Conservation (phyloP, 164 flowering plant genomes). For the Chimonanthus salicifolius region DNA sequence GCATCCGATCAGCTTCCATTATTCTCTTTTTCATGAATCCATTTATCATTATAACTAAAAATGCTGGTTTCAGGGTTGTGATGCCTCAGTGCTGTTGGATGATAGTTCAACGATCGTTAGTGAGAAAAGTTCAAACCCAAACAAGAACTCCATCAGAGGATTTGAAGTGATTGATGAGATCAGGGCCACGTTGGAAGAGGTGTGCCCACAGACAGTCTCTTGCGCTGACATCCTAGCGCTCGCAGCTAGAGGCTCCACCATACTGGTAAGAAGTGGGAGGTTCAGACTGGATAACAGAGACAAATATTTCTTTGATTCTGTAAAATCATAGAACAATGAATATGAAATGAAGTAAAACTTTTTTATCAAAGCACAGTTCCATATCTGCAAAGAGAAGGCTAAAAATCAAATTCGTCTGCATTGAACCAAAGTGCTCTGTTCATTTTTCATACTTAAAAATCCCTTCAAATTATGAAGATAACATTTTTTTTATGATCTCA, state of each 20-base stretch:
- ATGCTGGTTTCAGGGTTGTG: constrained; percentile 65
- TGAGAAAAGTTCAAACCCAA: constrained; percentile 65
- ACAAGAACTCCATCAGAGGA: constrained; percentile 71
- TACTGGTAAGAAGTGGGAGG: constrained; percentile 43
- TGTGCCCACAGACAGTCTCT: constrained; percentile 78
- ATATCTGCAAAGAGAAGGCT: no score
- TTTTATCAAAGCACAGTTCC: no score
- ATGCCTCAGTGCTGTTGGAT: constrained; percentile 75
- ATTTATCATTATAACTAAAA: neutral
- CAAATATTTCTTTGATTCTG: neutral
- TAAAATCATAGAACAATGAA: neutral
- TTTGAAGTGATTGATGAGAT: constrained; percentile 82
- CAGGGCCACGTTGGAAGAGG: constrained; percentile 65
- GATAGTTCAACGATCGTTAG: constrained; percentile 42
- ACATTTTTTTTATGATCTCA: no score
- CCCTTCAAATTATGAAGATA: no score
- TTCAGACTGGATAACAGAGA: neutral
- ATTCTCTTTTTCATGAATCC: neutral
- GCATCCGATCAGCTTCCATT: no score
- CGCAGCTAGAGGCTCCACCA: constrained; percentile 73
- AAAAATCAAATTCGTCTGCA: no score
- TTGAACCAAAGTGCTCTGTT: no score
- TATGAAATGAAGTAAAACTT: no score
- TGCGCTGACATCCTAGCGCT: constrained; percentile 90
- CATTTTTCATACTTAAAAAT: no score